phyloP scores from a whole-genome alignment of 2,329 filamentous ascomycete genomes.

The Venturia carpophila region DNA sequence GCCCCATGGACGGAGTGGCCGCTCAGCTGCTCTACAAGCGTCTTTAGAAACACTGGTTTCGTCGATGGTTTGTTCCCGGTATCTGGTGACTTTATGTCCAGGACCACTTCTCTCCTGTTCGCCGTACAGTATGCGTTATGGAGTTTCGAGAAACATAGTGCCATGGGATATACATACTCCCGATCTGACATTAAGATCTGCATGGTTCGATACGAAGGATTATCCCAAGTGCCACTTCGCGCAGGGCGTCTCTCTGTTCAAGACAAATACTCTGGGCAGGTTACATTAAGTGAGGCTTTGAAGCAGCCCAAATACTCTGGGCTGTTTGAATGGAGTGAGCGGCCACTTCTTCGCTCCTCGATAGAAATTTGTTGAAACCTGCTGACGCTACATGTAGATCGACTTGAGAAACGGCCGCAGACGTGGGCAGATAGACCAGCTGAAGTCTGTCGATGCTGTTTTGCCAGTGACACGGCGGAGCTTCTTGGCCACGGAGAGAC shows the following conservation, averaged over 20 bases:
- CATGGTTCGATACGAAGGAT: not conserved
- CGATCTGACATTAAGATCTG: conserved; percentile 3
- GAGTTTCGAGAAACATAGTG: not conserved
- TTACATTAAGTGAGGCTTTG: too few relatives aligned
- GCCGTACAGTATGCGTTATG: not conserved
- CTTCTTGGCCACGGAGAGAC: not conserved
- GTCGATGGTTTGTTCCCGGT: not conserved
- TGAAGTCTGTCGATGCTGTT: not conserved
- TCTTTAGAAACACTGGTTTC: not conserved
- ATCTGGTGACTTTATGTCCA: not conserved
- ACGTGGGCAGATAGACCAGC: not conserved
- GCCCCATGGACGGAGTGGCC: not conserved
- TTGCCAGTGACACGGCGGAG: not conserved
- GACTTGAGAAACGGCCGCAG: not conserved
- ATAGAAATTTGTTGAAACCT: not conserved
- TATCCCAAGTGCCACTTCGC: conserved; percentile 5
- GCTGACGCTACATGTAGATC: not conserved
- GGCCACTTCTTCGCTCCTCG: not conserved
- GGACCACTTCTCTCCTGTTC: not conserved
- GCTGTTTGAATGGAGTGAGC: not conserved
- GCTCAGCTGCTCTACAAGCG: not conserved
- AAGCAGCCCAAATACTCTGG: not conserved
- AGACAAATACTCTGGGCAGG: not conserved
- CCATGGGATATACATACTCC: too few relatives aligned
- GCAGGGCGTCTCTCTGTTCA: not conserved